Evolutionary conservation across 2,329 filamentous ascomycete species (phyloP), one percentile per base, ranked within the genome.

Genomic region (Phyllosticta citribraziliensis): DNA sequence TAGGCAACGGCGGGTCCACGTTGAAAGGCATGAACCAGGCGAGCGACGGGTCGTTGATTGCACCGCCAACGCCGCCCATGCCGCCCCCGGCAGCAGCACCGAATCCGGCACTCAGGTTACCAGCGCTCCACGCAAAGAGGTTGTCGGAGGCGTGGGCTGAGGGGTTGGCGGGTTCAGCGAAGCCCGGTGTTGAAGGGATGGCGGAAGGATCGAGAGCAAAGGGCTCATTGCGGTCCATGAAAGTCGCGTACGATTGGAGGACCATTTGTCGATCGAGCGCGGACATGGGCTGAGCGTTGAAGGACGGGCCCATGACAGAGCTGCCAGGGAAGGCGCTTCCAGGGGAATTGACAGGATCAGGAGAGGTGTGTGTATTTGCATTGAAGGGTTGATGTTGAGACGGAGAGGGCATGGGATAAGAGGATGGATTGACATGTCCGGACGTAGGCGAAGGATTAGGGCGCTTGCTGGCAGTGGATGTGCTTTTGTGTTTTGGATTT

Each of bases 11-110:
- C 20, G 91, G 89, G 62, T 94, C 89, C 74, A 96, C 85, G 70
- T 96, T 95, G 74, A 96, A 96, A 1, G 92, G 91, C 78, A 96
- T 86, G 73, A 95, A 96, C 89, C 92, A 97, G 5, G 88, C 89
- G 58, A 86, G 87, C 54, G 74, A 76, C 0, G 76, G 75, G 62
- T 79, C 76, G 63, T 69, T 68, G 64, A 73, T 71, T 52, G 61
- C 33, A 11, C 33, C 53, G 10, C 22, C 24, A 17, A 22, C 55
- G 2, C 9, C 40, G 1, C 24, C 55, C 14, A 55, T 56, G 60
- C 47, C 55, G 5, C 51, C 57, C 22, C 55, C 63, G 6, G 70
- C 30, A 24, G 27, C n/a, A 14, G 60, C 30, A 14, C 52, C 51
- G 20, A 57, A 55, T 9, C 40, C 56, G 12, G 67, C 62, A 55